These are phyloP conservation scores for Trichocladium antarcticum DNA, from an alignment of 495 filamentous ascomycete genomes.

Conservation along the genomic window DNA sequence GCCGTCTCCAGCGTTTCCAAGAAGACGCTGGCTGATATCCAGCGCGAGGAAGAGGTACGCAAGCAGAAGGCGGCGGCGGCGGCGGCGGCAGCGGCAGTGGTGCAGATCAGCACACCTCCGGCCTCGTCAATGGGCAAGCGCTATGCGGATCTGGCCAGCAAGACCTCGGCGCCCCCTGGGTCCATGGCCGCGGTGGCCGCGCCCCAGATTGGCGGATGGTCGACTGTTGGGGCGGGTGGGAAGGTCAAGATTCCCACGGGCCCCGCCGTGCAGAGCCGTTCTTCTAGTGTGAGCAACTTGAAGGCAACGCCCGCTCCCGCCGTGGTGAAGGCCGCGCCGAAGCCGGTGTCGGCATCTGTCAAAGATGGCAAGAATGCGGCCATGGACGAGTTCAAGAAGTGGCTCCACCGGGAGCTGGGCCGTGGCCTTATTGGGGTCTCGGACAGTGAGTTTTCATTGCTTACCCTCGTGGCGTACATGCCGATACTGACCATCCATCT, in stretches of 20 bases:
- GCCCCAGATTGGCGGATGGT: constrained; percentile 59
- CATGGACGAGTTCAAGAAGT: constrained; percentile 84
- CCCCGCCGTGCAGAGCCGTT: constrained; percentile 44
- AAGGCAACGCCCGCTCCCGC: constrained; percentile 18
- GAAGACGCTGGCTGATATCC: constrained; percentile 92
- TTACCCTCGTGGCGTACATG: constrained; percentile 6
- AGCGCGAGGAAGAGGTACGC: constrained; percentile 87
- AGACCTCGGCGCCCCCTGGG: constrained; percentile 31
- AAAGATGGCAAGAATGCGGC: constrained; percentile 46
- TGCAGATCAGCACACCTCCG: constrained; percentile 40
- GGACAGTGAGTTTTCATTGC: constrained; percentile 35
- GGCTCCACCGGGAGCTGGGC: constrained; percentile 65
- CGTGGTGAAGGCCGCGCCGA: constrained; percentile 28
- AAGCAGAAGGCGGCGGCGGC: constrained; percentile 64
- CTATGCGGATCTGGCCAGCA: constrained; percentile 91
- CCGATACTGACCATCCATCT: constrained; percentile 17
- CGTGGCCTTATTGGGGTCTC: constrained; percentile 38
- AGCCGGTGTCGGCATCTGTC: constrained; percentile 20
- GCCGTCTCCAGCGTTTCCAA: constrained; percentile 44
- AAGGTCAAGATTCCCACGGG: constrained; percentile 68
- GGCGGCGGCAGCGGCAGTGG: constrained; percentile 16
- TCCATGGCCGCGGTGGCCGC: constrained; percentile 14
- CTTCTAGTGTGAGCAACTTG: constrained; percentile 41
- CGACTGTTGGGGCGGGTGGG: constrained; percentile 88
- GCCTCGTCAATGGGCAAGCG: constrained; percentile 58